phyloP scores from a whole-genome alignment of 2,329 filamentous ascomycete species.

The Neoscytalidium dimidiatum region DNA sequence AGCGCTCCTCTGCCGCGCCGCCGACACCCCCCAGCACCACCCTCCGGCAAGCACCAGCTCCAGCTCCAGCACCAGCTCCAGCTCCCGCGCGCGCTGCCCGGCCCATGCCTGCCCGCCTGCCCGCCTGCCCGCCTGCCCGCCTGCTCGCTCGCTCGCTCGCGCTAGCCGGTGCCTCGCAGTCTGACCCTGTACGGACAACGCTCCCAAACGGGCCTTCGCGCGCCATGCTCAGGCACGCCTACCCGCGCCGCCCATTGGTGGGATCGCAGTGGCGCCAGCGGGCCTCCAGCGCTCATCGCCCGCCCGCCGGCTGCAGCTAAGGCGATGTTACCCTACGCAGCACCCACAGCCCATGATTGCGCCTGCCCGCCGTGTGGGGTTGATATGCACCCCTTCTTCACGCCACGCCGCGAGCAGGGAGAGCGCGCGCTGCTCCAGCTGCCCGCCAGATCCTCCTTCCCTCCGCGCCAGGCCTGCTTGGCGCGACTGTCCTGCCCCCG shows the following conservation, averaged over 20 bases:
- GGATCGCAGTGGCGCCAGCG: slow-evolving; percentile 13
- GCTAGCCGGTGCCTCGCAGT: too few species aligned
- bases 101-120: too few species aligned
- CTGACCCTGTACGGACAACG: slow-evolving; percentile 1
- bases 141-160: too few species aligned
- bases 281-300: neutral
- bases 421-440: neutral
- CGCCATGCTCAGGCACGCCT: slow-evolving; percentile 9
- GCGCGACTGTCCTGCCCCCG: neutral
- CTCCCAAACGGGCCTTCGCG: slow-evolving; percentile 1
- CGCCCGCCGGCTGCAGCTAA: slow-evolving; percentile 3
- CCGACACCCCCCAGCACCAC: neutral
- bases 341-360: neutral
- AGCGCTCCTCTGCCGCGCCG: slow-evolving; percentile 1
- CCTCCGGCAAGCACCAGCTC: too few species aligned
- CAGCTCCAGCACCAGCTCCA: too few species aligned
- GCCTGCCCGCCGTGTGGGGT: slow-evolving; percentile 16
- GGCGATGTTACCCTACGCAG: slow-evolving; percentile 18
- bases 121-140: too few species aligned
- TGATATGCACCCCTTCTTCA: slow-evolving; percentile 19
- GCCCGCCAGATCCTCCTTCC: slow-evolving; percentile 16
- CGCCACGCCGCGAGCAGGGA: slow-evolving; percentile 15
- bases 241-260: neutral
- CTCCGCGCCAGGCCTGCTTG: slow-evolving; percentile 6
- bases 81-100: too few species aligned